phyloP scores from a whole-genome alignment of 108 stramenopile species.

The Thalassiosira profunda region DNA sequence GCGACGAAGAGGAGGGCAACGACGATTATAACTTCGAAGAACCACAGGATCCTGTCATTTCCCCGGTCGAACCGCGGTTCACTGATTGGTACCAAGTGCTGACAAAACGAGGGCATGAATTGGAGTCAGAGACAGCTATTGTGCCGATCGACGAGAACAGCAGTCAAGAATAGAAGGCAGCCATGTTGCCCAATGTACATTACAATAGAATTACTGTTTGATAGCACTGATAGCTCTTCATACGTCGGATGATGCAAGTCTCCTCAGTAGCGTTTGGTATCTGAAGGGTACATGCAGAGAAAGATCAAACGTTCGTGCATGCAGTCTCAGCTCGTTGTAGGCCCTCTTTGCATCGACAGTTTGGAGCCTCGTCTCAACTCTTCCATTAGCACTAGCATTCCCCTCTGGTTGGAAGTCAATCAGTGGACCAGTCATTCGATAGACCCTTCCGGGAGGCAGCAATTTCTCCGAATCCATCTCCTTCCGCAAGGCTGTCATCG shows the following conservation, averaged over 20 bases:
- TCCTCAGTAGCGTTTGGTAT: slow-evolving; percentile 53
- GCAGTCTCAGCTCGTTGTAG: slow-evolving; percentile 51
- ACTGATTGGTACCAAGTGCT: slow-evolving; percentile 45
- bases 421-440: slow-evolving; percentile 24
- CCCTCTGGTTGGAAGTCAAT: slow-evolving; percentile 24
- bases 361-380: slow-evolving; percentile 2
- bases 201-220: too few species aligned
- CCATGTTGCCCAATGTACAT: too few species aligned
- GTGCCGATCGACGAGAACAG: too few species aligned
- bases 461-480: slow-evolving; percentile 58
- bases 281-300: slow-evolving; percentile 64
- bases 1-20: slow-evolving; percentile 11
- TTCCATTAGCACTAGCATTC: neutral
- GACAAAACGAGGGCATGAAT: too few species aligned
- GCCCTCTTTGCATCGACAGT: slow-evolving; percentile 21
- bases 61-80: slow-evolving; percentile 29
- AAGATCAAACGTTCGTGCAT: slow-evolving; percentile 75
- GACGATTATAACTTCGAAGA: neutral
- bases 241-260: slow-evolving; percentile 14
- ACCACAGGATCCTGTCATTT: neutral
- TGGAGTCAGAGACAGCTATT: too few species aligned
- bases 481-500: slow-evolving; percentile 48
- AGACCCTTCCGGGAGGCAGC: slow-evolving; percentile 70
- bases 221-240: too few species aligned
- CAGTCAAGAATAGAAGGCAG: too few species aligned